Conservation (phyloP, 495 filamentous ascomycete species). For the Bombardia bombarda region DNA sequence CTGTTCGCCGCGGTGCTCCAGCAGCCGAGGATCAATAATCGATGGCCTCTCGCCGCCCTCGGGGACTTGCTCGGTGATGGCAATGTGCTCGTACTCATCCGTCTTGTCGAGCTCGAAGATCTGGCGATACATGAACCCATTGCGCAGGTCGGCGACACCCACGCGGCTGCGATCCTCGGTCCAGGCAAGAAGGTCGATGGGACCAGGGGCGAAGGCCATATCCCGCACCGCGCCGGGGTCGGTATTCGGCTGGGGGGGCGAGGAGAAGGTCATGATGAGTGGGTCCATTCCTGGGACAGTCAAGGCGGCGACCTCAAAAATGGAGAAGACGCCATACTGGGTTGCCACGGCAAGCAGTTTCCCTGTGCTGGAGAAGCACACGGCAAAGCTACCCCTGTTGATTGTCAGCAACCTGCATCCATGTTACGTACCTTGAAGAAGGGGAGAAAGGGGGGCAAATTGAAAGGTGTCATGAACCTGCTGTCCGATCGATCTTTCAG, state of each 20-base stretch:
- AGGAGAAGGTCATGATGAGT: conserved; percentile 39
- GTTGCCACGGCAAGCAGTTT: conserved; percentile 48
- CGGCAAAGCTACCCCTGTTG: conserved; percentile 46
- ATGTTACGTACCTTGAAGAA: too few relatives aligned
- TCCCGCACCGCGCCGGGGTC: conserved; percentile 76
- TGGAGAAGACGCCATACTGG: conserved; percentile 47
- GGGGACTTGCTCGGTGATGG: conserved; percentile 31
- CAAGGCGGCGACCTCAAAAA: conserved; percentile 37
- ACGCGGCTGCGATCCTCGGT: conserved; percentile 80
- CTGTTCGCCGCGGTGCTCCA: conserved; percentile 31
- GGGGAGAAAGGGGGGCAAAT: too few relatives aligned
- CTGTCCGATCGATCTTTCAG: conserved; percentile 36
- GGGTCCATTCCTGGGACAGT: conserved; percentile 27
- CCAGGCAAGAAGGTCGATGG: conserved; percentile 90
- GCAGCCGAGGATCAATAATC: conserved; percentile 44
- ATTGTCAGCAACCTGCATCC: conserved; percentile 8
- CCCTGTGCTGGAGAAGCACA: conserved; percentile 44
- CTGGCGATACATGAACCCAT: conserved; percentile 68
- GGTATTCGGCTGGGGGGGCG: conserved; percentile 49
- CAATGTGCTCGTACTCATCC: conserved; percentile 45
- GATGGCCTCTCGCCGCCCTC: too few relatives aligned
- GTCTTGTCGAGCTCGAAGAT: conserved; percentile 55
- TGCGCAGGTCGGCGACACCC: conserved; percentile 77
- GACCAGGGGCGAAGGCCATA: conserved; percentile 84
- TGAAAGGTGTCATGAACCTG: conserved; percentile 10